Evolutionary conservation across 1,284 basidiomycete species (phyloP).

Genomic region (Rhodotorula sp.): DNA sequence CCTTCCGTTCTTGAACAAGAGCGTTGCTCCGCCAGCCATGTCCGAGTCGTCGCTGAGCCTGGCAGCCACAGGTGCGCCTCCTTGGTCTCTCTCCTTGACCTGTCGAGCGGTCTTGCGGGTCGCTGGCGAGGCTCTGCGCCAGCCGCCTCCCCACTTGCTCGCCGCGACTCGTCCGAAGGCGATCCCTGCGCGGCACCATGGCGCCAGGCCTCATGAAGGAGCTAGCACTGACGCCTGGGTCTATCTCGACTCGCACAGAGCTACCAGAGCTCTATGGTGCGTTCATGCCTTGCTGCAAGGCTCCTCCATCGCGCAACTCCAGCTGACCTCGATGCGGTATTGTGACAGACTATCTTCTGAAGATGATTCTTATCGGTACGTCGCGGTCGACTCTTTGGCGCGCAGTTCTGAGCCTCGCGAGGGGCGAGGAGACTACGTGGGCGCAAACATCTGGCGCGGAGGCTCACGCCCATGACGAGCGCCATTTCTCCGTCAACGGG

Average conservation of each 20-base stretch:
- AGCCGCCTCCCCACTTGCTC: too few relatives aligned
- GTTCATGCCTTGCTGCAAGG: constrained; percentile 38
- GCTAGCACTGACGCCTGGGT: neutral
- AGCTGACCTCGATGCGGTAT: neutral
- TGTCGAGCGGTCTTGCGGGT: neutral
- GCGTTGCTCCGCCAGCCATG: neutral
- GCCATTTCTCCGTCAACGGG: too few relatives aligned
- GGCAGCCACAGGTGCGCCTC: neutral
- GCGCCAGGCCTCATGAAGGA: neutral
- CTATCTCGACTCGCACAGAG: constrained; percentile 54
- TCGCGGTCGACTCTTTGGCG: constrained; percentile 1
- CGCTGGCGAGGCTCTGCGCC: too few relatives aligned
- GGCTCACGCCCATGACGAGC: too few relatives aligned
- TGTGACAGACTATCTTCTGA: constrained; percentile 87
- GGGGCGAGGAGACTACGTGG: neutral
- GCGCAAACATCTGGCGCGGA: neutral
- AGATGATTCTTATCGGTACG: constrained; percentile 92
- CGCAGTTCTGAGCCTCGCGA: too few relatives aligned
- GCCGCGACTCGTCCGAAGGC: neutral
- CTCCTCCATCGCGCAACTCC: neutral
- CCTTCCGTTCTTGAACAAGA: too few relatives aligned
- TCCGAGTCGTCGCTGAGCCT: neutral
- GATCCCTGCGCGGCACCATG: neutral
- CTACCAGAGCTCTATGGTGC: constrained; percentile 87
- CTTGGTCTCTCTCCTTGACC: too few relatives aligned